Base-by-base conservation (phyloP, 1,284 basidiomycete genomes). In the Papiliotrema laurentii region DNA sequence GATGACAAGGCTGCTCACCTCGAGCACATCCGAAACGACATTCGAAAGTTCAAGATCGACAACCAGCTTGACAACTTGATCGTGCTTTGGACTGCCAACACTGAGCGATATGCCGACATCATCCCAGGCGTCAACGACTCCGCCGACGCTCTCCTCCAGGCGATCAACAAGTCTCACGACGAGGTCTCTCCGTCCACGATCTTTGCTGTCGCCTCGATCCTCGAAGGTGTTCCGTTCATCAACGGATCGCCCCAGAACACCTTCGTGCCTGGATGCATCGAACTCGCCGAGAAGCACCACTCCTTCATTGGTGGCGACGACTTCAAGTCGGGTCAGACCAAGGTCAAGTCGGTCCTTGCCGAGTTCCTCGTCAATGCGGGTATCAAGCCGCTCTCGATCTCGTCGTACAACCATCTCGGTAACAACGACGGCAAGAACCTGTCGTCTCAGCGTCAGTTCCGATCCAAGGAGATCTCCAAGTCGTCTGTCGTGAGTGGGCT, bases 191-290 rank as follows among this genome's bases (percentile, higher is more conserved):
- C 96, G 5, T 96, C 90, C 49, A 94, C 92, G 50, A 74, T 97
- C 64, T 98, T 97, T 67, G 94, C 93, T 28, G 86, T 97, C 54
- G 94, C 93, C 5, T 82, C 92, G 28, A 97, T 98, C 72, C 86
- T 97, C 59, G 94, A 97, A 76, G 87, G 87, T 54, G 85, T 85
- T 61, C 91, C 94, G 26, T 97, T 94, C 80, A 84, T 98, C 74
- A 98, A 97, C 68, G 94, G 94, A 47, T 92, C 93, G 22, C 94
- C 94, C 19, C 94, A 98, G 81, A 98, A 98, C 83, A 97, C 94
- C 6, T 97, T 97, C 69, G 92, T 98, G 27, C 94, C 96, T 1
- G 94, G 96, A 63, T 85, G 86, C 63, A 87, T 98, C 68, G 81
- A 86, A 69, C 87, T 98, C 55, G 91, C 94, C 44, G 93, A 97